Evolutionary conservation across 805 yeast species (phyloP), one percentile per base, ranked within the genome.

Genomic region (Yueomyces sinensis): DNA sequence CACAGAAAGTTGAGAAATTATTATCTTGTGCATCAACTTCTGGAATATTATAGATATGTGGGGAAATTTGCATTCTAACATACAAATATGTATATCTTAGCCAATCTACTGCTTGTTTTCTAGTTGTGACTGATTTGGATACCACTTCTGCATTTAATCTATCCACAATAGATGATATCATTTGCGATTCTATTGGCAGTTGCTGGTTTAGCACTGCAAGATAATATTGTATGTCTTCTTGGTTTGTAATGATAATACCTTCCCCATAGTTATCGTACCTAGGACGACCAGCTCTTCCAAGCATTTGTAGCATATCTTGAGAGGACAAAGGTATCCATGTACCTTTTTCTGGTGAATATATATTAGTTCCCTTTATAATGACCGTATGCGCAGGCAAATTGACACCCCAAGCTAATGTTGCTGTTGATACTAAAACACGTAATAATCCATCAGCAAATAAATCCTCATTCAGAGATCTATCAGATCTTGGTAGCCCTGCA

Each of bases 211-310:
- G 62, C n/a, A 89, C 70, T 0, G 95, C 94, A 47, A 91, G 65
- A 49, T 86, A 89, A 51, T 84, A 87, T 43, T 82, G 89, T 14
- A 89, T 68, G 46, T 86, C 94, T 16, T 76, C 75, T 38, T 82
- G 91, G 0, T 87, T 69, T 0, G 97, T 91, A 32, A 89, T 83
- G 23, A 89, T 82, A 3, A 89, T 75, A 61, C 97, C 98, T 46
- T 83, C 94, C 47, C 98, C 98, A 47, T 75, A 72, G 14, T 75
- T 74, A 55, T 89, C 98, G 58, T 80, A 91, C 35, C 95, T 67
- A 0, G 98, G 98, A 57, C 98, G 70, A 45, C 97, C 97, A 15
- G 97, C 97, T 62, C 97, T 74, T 27, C 97, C 97, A n/a, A 89
- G 65, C 97, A 89, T 89, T 59, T 89, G 98, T 9, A 89, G 56